These are phyloP conservation scores for Neurospora sp. DNA, from an alignment of 495 filamentous ascomycete species.

Conservation along the genomic window DNA sequence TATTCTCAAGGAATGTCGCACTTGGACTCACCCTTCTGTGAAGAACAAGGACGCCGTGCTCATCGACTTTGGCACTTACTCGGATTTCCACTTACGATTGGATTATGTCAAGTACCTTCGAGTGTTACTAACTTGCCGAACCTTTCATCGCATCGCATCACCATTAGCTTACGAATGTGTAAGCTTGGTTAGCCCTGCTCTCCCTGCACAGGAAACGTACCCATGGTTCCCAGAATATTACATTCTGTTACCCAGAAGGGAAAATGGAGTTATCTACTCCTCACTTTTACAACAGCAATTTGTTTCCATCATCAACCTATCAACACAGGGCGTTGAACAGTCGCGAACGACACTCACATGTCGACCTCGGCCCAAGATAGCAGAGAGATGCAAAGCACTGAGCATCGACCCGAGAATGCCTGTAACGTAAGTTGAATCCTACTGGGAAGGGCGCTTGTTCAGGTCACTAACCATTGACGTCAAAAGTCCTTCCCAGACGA, in stretches of 20 bases:
- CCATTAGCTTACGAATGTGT: neutral
- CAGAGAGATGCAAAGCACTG: neutral
- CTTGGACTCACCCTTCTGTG: neutral
- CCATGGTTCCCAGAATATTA: neutral
- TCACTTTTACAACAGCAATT: neutral
- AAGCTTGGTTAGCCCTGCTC: neutral
- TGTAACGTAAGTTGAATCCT: neutral
- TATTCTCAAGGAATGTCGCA: neutral
- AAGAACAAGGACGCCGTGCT: neutral
- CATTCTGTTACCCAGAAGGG: neutral
- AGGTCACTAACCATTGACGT: neutral
- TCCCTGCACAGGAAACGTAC: neutral
- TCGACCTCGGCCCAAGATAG: neutral
- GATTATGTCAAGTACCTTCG: neutral
- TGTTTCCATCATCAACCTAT: neutral
- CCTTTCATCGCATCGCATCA: neutral
- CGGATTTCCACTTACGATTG: neutral
- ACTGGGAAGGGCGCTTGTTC: neutral
- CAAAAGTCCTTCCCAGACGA: neutral
- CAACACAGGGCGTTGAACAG: neutral
- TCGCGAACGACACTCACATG: neutral
- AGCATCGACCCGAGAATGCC: neutral
- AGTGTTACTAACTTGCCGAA: neutral
- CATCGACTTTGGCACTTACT: neutral
- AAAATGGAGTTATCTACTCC: neutral